These are phyloP conservation scores for Santalum album DNA, from an alignment of 164 flowering plant species.

Conservation along the genomic window DNA sequence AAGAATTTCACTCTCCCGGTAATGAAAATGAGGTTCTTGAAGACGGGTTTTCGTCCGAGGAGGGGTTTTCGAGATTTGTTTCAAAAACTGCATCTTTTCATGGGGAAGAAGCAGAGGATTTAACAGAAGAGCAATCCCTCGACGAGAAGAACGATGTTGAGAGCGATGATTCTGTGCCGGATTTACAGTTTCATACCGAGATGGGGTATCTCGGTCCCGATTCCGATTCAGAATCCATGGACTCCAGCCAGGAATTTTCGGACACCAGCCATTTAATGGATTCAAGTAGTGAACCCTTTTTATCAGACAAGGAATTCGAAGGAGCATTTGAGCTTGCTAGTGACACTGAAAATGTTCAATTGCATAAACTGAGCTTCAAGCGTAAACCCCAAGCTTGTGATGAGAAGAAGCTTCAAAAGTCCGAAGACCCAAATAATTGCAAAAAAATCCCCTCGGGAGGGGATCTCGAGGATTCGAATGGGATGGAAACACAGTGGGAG, in stretches of 20 bases:
- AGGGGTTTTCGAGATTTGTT: slow-evolving; percentile 5
- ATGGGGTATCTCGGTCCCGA: slow-evolving; percentile 22
- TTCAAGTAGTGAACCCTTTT: slow-evolving; percentile 30
- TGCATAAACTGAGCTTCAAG: slow-evolving; percentile 1
- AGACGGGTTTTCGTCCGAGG: slow-evolving; percentile 11
- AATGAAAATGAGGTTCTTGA: slow-evolving; percentile 9
- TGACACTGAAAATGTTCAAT: neutral
- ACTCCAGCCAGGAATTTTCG: slow-evolving; percentile 25
- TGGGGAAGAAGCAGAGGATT: slow-evolving; percentile 5
- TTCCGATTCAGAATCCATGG: slow-evolving; percentile 33
- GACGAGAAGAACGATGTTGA: neutral
- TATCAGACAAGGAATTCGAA: slow-evolving; percentile 48
- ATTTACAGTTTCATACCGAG: slow-evolving; percentile 17
- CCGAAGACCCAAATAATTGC: slow-evolving; percentile 10
- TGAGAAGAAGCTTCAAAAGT: slow-evolving; percentile 21
- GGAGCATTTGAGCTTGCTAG: slow-evolving; percentile 10
- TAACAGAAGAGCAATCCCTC: neutral
- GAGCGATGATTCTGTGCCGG: neutral
- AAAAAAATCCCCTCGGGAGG: slow-evolving; percentile 13
- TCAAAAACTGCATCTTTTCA: slow-evolving; percentile 10
- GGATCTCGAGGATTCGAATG: slow-evolving; percentile 36
- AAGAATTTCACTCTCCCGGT: slow-evolving; percentile 12
- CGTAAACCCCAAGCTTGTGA: slow-evolving; percentile 15
- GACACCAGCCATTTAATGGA: slow-evolving; percentile 18
- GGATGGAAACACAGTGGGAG: slow-evolving; percentile 68